Conservation (phyloP, 495 filamentous ascomycete species). For the Recurvomyces mirabilis region DNA sequence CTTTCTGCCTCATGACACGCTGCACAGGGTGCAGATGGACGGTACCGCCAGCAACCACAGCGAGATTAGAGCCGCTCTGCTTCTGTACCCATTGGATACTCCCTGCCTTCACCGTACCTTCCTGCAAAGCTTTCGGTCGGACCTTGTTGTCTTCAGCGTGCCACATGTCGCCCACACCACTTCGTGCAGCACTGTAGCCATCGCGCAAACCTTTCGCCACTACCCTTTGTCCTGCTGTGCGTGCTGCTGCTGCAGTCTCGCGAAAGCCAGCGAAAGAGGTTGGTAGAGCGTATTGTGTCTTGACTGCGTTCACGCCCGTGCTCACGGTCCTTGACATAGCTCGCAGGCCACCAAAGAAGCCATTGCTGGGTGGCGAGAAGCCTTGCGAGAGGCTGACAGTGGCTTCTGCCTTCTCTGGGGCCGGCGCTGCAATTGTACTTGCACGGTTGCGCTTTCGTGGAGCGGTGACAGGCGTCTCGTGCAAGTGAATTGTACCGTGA, state of each 20-base stretch:
- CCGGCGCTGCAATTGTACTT: not conserved
- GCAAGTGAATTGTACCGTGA: slow-evolving; percentile 84
- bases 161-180: slow-evolving; percentile 65
- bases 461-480: slow-evolving; percentile 66
- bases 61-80: slow-evolving; percentile 1
- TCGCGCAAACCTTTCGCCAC: slow-evolving; percentile 74
- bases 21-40: slow-evolving; percentile 12
- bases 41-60: slow-evolving; percentile 5
- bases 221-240: slow-evolving; percentile 59
- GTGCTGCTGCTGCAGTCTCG: slow-evolving; percentile 49
- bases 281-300: slow-evolving; percentile 36
- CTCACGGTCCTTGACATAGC: not conserved
- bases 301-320: slow-evolving; percentile 10
- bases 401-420: slow-evolving; percentile 11
- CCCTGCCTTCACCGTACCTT: not conserved
- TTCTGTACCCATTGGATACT: slow-evolving; percentile 13
- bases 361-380: slow-evolving; percentile 7
- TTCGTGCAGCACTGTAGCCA: slow-evolving; percentile 70
- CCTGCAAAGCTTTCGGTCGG: slow-evolving; percentile 38
- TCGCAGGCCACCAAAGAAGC: slow-evolving; percentile 2
- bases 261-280: slow-evolving; percentile 29
- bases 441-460: slow-evolving; percentile 14
- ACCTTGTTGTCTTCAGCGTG: slow-evolving; percentile 78
- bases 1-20: slow-evolving; percentile 6
- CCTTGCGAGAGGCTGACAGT: slow-evolving; percentile 13